Conservation (phyloP, 2,329 filamentous ascomycete genomes). For the Penicillium decumbens region DNA sequence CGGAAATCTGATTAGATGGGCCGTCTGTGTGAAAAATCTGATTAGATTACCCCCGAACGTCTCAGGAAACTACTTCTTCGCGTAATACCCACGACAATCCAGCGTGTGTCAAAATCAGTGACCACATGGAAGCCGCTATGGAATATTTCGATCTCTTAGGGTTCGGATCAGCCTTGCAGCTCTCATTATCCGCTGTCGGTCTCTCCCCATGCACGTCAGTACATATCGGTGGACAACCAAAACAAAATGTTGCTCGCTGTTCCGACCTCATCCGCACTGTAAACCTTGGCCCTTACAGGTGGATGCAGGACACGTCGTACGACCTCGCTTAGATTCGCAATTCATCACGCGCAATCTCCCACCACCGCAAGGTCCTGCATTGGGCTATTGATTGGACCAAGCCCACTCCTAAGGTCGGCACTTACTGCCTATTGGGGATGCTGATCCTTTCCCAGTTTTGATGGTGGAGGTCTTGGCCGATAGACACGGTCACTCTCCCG, state of each 20-base stretch:
- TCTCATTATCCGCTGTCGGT: not conserved
- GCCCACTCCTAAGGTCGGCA: not conserved
- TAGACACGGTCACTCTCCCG: not conserved
- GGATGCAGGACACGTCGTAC: not conserved
- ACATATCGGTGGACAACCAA: not conserved
- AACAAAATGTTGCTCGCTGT: not conserved
- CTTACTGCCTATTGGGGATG: not conserved
- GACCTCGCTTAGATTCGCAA: not conserved
- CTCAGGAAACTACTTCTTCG: not conserved
- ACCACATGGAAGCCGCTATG: not conserved
- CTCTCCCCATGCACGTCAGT: not conserved
- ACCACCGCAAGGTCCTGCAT: not conserved
- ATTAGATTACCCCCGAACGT: not conserved
- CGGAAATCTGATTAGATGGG: not conserved
- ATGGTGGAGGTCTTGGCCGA: not conserved
- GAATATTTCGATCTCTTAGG: not conserved
- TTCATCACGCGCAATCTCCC: not conserved
- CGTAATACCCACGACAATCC: not conserved
- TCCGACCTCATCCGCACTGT: not conserved
- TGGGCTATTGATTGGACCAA: not conserved
- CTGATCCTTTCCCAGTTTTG: not conserved
- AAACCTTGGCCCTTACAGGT: not conserved
- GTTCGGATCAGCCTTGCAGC: not conserved
- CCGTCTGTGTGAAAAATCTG: not conserved
- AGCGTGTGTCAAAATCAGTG: not conserved